Percentiles rank a stretch among this genome's conserved stretches.
Conservation (phyloP, 1,284 basidiomycete genomes). For the Puccinia horiana region DNA sequence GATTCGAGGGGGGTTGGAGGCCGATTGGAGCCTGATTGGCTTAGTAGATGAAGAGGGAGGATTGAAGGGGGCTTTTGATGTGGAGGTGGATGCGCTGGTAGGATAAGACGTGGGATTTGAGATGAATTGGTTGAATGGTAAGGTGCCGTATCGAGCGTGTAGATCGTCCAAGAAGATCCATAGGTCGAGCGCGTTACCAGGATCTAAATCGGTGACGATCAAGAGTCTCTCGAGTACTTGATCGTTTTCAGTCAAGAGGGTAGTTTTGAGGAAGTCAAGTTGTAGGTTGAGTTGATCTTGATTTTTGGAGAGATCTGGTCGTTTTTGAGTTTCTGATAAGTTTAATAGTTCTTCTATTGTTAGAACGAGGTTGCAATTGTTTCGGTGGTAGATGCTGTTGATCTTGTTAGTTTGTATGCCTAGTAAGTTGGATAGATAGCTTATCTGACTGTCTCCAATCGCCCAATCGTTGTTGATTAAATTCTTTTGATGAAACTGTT, state of each 20-base stretch:
- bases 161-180: conserved; percentile 27
- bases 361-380: conserved; percentile 26
- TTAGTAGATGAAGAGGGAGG: neutral
- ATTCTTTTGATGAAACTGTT: neutral
- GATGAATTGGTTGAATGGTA: conserved; percentile 21
- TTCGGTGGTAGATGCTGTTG: conserved; percentile 4
- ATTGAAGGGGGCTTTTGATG: conserved; percentile 3
- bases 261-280: neutral
- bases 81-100: too few relatives aligned
- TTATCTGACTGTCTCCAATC: conserved; percentile 11
- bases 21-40: neutral
- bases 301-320: neutral
- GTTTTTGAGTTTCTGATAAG: neutral
- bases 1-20: neutral
- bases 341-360: conserved; percentile 39
- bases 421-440: conserved; percentile 11
- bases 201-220: conserved; percentile 20
- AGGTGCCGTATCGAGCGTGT: neutral
- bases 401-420: neutral
- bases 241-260: neutral
- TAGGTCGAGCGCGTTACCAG: conserved; percentile 25
- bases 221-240: neutral
- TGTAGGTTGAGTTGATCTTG: neutral
- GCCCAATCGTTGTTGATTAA: conserved; percentile 33
- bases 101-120: neutral